Evolutionary conservation across 169 alveolate genomes (phyloP).

Genomic region (Cryptosporidium meleagridis): DNA sequence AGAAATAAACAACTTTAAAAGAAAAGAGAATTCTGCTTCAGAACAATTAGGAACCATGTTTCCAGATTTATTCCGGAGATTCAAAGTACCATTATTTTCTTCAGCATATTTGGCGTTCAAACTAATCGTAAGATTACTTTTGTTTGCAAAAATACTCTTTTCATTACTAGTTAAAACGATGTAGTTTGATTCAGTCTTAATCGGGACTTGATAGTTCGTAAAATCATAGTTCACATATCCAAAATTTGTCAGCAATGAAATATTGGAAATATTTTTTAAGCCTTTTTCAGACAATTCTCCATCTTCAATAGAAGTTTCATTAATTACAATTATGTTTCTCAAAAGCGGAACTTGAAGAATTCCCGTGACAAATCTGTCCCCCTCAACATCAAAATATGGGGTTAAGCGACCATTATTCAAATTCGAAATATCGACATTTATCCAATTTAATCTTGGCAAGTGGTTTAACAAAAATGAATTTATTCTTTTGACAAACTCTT

Average conservation of each 20-base stretch:
- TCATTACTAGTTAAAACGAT: slow-evolving; percentile 8
- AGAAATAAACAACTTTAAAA: slow-evolving; percentile 23
- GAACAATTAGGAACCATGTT: not conserved
- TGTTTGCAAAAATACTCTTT: slow-evolving; percentile 1
- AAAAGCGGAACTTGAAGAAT: slow-evolving; percentile 43
- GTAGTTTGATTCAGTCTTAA: slow-evolving; percentile 24
- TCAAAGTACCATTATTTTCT: not conserved
- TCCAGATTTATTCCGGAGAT: not conserved
- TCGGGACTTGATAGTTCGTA: slow-evolving; percentile 53
- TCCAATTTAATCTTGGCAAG: slow-evolving; percentile 17
- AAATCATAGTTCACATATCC: slow-evolving; percentile 40
- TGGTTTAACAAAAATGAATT: not conserved
- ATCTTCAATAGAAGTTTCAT: slow-evolving; percentile 46
- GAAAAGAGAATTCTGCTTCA: not conserved
- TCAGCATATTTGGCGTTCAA: not conserved
- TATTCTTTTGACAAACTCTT: slow-evolving; percentile 7
- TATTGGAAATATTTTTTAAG: slow-evolving; percentile 36
- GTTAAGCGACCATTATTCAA: not conserved
- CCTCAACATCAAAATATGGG: slow-evolving; percentile 37
- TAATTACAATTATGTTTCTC: slow-evolving; percentile 25
- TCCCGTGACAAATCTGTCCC: slow-evolving; percentile 36
- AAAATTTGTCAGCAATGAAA: not conserved
- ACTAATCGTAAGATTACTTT: not conserved
- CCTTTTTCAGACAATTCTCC: slow-evolving; percentile 43
- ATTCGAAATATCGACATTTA: not conserved